Conservation (phyloP, 2,329 filamentous ascomycete genomes). For the Diplodia sapinea region DNA sequence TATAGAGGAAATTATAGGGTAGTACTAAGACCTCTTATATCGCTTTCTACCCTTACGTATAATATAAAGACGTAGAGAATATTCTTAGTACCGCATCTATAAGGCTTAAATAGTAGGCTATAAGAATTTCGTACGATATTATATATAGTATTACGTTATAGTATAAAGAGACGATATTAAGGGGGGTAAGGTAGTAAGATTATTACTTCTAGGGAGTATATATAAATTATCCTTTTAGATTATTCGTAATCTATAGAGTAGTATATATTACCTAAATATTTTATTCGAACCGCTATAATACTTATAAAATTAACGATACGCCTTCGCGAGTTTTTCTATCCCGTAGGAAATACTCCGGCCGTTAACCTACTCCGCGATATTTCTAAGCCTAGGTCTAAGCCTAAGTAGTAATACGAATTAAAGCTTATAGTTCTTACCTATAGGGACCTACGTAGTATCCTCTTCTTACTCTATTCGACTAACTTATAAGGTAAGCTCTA, state of each 20-base stretch:
- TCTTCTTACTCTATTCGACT: conserved; percentile 53
- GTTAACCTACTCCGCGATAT: conserved; percentile 56
- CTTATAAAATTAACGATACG: neutral
- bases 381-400: neutral
- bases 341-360: conserved; percentile 58
- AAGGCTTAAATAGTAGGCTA: neutral
- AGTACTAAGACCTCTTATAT: neutral
- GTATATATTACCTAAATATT: neutral
- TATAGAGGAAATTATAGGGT: neutral
- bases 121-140: neutral
- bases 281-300: neutral
- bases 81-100: neutral
- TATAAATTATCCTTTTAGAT: neutral
- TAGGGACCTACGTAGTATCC: conserved; percentile 61
- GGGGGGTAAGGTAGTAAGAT: neutral
- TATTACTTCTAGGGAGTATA: neutral
- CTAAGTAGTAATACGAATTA: conserved; percentile 7
- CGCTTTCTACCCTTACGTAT: neutral
- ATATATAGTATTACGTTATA: neutral
- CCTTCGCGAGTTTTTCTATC: conserved; percentile 42
- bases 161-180: neutral
- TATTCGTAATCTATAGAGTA: neutral
- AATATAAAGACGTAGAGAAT: neutral
- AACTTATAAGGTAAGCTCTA: neutral
- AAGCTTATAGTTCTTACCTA: conserved; percentile 60